Base-by-base conservation (phyloP, 768 basidiomycete genomes). In the Auriscalpium orientale region DNA sequence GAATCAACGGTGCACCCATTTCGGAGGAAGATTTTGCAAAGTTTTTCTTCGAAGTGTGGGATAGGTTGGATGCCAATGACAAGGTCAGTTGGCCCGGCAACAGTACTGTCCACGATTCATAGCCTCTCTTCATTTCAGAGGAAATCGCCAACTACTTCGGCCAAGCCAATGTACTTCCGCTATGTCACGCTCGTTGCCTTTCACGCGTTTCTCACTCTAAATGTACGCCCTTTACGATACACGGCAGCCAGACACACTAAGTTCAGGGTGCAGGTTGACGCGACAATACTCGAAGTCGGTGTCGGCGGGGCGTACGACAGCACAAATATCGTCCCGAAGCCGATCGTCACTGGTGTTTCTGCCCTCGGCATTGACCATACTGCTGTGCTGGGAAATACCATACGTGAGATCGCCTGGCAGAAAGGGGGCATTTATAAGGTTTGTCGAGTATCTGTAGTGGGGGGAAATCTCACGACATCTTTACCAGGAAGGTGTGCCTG, bases 381-480 rank as follows among this genome's bases (percentile, higher is more conserved):
- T 45, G 73, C 78, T 54, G 83, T 97, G 22, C 77, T 99, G 2
- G 97, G 97, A 0, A 87, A 87, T 64, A 97, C 95, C 0, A 71
- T 98, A 4, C 71, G 75, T 36, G 91, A 97, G 65, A 98, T 99
- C 60, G 91, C 95, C 1, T 83, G 82, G 79, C 95, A 98, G 66
- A 99, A 99, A 69, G 91, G 87, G 33, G 97, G 97, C 2, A 98
- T 99, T 52, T 98, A 87, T 72, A 99, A 99, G 79, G 89, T 83
- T 51, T 33, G 72, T 36, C n/a, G 35, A 21, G 18, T 34, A 28
- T 5, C 15, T 51, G 50, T 45, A 15, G 16, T 20, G n/a, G 13
- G 15, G 28, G 28, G 4, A 5, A 28, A 28, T 28, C 28, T 28
- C 28, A 28, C 28, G 28, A 28, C 28, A 28, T 28, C 28, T 28